These are phyloP conservation scores for Daldinia caldariorum DNA, from an alignment of 495 filamentous ascomycete species.

Conservation along the genomic window DNA sequence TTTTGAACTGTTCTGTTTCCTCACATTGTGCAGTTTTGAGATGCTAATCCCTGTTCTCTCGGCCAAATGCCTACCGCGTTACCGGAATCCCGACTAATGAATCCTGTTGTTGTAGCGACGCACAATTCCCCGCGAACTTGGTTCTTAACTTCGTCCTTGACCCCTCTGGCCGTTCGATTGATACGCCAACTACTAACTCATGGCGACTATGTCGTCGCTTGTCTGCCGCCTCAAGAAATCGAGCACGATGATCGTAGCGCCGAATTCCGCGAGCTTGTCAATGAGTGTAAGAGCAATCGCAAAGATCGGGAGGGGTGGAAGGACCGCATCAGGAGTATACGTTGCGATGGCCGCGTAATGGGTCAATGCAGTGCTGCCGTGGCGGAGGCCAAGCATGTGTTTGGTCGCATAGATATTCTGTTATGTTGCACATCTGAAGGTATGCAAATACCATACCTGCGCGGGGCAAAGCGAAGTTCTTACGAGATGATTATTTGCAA, in stretches of 20 bases:
- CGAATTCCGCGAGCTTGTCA: constrained; percentile 65
- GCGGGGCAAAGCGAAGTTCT: constrained; percentile 29
- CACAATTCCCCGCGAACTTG: constrained; percentile 76
- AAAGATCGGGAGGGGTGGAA: constrained; percentile 67
- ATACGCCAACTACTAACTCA: constrained; percentile 80
- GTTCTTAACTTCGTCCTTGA: constrained; percentile 86
- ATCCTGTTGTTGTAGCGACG: constrained; percentile 55
- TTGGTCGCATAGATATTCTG: constrained; percentile 88
- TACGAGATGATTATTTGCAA: constrained; percentile 29
- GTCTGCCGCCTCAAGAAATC: constrained; percentile 74
- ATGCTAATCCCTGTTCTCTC: constrained; percentile 35
- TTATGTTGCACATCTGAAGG: constrained; percentile 88
- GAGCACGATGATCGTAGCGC: constrained; percentile 66
- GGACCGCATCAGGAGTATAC: constrained; percentile 64
- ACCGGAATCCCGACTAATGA: constrained; percentile 50
- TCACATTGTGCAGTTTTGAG: constrained; percentile 20
- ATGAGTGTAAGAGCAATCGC: constrained; percentile 66
- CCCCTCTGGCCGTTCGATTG: constrained; percentile 77
- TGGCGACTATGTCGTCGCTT: constrained; percentile 85
- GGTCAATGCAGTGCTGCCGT: constrained; percentile 79
- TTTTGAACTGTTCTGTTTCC: constrained; percentile 1
- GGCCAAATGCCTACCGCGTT: constrained; percentile 32
- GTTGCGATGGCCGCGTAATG: constrained; percentile 66
- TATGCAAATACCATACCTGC: constrained; percentile 48
- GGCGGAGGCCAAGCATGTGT: constrained; percentile 82